Conservation (phyloP, 2,329 filamentous ascomycete species). For the Colletotrichum caudatum region DNA sequence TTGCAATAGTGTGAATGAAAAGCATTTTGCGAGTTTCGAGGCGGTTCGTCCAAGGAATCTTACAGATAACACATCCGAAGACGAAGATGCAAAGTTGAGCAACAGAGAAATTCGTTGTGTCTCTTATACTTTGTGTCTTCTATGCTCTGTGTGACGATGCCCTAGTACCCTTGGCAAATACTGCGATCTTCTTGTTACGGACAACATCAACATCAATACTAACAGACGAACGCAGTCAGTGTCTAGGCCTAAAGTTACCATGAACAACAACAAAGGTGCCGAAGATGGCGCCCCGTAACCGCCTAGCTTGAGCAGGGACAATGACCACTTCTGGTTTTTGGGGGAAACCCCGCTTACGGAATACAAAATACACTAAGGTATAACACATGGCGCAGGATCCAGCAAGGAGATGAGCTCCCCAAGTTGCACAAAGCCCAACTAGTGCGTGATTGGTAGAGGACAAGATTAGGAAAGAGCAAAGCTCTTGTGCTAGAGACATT, state of each 20-base stretch:
- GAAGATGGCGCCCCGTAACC: background rate
- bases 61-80: background rate
- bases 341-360: background rate
- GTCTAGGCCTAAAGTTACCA: background rate
- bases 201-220: background rate
- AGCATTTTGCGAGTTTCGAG: constrained; percentile 20
- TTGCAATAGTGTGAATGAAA: constrained; percentile 17
- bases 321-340: constrained; percentile 1
- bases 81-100: background rate
- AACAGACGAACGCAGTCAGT: constrained; percentile 21
- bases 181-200: background rate
- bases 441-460: background rate
- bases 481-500: constrained; percentile 11
- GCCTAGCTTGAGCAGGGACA: constrained; percentile 9
- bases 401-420: constrained; percentile 18
- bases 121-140: constrained; percentile 9
- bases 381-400: constrained; percentile 4
- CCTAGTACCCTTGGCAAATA: background rate
- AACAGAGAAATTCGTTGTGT: background rate
- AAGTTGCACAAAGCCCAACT: constrained; percentile 12
- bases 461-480: background rate
- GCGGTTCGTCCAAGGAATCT: background rate
- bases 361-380: background rate
- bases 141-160: background rate
- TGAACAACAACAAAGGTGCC: background rate